Evolutionary conservation across 768 basidiomycete species (phyloP), one percentile per base, ranked within the genome.

Genomic region (Saitozyma podzolica): DNA sequence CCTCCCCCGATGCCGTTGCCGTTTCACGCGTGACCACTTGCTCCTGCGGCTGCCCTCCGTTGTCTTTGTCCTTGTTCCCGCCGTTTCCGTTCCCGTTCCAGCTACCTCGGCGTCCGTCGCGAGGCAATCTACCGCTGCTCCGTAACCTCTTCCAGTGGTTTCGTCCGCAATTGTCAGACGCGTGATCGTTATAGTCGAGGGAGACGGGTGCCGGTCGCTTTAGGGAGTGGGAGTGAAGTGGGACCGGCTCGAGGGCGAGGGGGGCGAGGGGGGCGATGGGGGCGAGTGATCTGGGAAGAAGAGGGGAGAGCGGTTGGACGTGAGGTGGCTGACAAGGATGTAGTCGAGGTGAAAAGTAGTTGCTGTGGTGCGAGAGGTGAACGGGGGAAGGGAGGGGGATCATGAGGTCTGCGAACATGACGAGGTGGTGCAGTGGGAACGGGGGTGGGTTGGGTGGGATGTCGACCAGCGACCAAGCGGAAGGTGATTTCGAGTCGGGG

Each of bases 371-470:
- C 49, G 49, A n/a, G 29, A 29, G n/a, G 29, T 29, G 29, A 29
- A 40, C 9, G 52, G 52, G 17, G 13, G 45, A 47, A 11, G 45
- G 45, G 13, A 47, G 45, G 45, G 52, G 11, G 20, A 37, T 29
- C 39, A 54, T 29, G 20, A 37, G 52, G 39, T 54, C 52, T 54
- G 52, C 52, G 39, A 40, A 54, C 52, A 54, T 54, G 52, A 29
- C 49, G 49, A 17, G 17, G 49, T 50, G 17, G 14, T 17, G 10
- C 6, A 9, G 49, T 50, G 2, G 13, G 17, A 17, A 17, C 17
- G 10, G 49, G 29, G n/a, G 6, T 20, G 49, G 20, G 14, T 6
- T 50, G 49, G 49, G 29, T 11, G 5, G 49, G 49, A 50, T 10
- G 10, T 10, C 17, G 17, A 50, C 17, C 17, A n/a, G 17, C 49